A percentile compares a stretch with the other conserved stretches of the same genome.
Evolutionary conservation across 345 rosid species (phyloP).

Genomic region (Gossypium thurberi): DNA sequence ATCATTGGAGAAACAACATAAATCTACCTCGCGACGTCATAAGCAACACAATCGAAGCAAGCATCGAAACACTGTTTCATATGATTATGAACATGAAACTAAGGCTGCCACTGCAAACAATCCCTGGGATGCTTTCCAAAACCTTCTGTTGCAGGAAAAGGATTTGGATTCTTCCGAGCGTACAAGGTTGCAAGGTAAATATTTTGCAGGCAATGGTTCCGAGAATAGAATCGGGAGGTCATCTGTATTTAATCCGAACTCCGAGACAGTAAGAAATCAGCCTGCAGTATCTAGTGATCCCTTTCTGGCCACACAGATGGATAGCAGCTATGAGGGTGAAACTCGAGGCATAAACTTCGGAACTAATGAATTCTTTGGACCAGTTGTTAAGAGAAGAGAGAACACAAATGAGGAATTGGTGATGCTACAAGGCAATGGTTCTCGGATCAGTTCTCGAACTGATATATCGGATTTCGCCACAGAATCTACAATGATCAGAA

Average conservation of each 20-base stretch:
- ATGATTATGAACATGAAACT: slow-evolving; percentile 29
- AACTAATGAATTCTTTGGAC: slow-evolving; percentile 30
- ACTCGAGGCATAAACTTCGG: slow-evolving; percentile 33
- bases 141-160: slow-evolving; percentile 61
- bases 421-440: slow-evolving; percentile 34
- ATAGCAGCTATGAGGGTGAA: slow-evolving; percentile 29
- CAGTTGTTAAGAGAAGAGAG: slow-evolving; percentile 33
- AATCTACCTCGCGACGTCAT: slow-evolving; percentile 41
- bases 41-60: slow-evolving; percentile 42
- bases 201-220: slow-evolving; percentile 18
- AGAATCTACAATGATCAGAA: slow-evolving; percentile 39
- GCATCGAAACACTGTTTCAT: slow-evolving; percentile 19
- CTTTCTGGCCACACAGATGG: slow-evolving; percentile 37
- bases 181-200: slow-evolving; percentile 27
- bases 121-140: slow-evolving; percentile 85
- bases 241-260: slow-evolving; percentile 3
- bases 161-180: slow-evolving; percentile 30
- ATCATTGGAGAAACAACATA: slow-evolving; percentile 58
- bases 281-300: slow-evolving; percentile 45
- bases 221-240: neutral
- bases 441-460: slow-evolving; percentile 23
- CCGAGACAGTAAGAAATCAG: slow-evolving; percentile 38
- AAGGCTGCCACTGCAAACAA: slow-evolving; percentile 19
- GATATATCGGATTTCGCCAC: slow-evolving; percentile 34
- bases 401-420: slow-evolving; percentile 45